Percentiles rank a stretch among this genome's conserved stretches.
phyloP scores from a whole-genome alignment of 129 eudicot genomes.

The Saposhnikovia divaricata region DNA sequence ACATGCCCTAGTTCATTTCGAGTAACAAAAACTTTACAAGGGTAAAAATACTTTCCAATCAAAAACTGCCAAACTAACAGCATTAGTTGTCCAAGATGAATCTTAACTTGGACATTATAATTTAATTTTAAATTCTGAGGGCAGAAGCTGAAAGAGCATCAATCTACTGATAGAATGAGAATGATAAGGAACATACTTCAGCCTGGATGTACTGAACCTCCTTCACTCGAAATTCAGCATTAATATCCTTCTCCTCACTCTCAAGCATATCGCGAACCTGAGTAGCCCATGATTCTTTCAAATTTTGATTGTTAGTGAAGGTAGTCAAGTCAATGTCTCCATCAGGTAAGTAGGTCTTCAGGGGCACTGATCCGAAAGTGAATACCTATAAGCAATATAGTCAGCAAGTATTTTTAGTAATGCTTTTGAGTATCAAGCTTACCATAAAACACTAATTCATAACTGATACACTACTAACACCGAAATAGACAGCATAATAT shows the following conservation, averaged over 20 bases:
- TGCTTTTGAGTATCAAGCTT: not conserved
- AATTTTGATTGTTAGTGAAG: slow-evolving; percentile 50
- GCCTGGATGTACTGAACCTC: slow-evolving; percentile 99
- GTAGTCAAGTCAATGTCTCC: slow-evolving; percentile 94
- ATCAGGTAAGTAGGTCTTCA: slow-evolving; percentile 94
- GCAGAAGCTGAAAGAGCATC: not conserved
- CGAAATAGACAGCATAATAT: not conserved
- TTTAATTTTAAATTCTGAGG: not conserved
- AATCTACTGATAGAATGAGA: not conserved
- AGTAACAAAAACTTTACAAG: not conserved
- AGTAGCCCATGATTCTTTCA: slow-evolving; percentile 87
- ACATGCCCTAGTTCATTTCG: not conserved
- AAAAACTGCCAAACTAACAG: not conserved
- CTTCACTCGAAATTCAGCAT: slow-evolving; percentile 92
- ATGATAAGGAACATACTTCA: slow-evolving; percentile 47
- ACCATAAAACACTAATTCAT: not conserved
- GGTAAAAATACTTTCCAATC: not conserved
- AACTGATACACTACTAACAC: not conserved
- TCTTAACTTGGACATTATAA: not conserved
- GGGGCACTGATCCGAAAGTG: slow-evolving; percentile 94
- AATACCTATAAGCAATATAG: slow-evolving; percentile 42
- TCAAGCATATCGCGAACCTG: slow-evolving; percentile 74
- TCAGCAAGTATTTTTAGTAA: not conserved
- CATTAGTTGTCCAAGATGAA: not conserved
- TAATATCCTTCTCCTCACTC: slow-evolving; percentile 76